A percentile compares a stretch with the other conserved stretches of the same genome.
Conservation (phyloP, 2,329 filamentous ascomycete species). For the Atkinsonella texensis region DNA sequence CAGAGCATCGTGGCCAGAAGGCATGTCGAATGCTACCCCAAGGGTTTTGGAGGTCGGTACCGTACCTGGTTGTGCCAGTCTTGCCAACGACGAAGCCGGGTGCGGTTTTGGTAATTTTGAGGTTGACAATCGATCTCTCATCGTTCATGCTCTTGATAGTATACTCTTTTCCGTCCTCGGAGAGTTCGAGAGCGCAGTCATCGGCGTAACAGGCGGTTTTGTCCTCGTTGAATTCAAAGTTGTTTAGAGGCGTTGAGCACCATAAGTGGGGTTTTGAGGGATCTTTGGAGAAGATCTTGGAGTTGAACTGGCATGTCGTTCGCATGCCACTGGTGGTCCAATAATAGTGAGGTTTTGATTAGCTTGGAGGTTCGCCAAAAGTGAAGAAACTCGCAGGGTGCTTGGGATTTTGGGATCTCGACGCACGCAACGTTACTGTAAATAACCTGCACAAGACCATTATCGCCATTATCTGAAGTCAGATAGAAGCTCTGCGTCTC, state of each 20-base stretch:
- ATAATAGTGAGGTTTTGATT: not conserved
- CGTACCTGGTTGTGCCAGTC: conserved; percentile 73
- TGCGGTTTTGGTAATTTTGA: conserved; percentile 63
- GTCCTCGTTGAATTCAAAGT: conserved; percentile 75
- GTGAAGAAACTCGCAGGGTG: not conserved
- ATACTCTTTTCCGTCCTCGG: conserved; percentile 70
- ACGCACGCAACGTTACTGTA: conserved; percentile 93
- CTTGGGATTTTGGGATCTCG: not conserved
- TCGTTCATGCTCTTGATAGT: conserved; percentile 86
- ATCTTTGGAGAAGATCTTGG: conserved; percentile 76
- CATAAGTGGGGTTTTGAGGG: conserved; percentile 64
- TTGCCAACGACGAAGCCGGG: conserved; percentile 79
- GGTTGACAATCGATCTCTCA: conserved; percentile 67
- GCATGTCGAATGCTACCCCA: conserved; percentile 89
- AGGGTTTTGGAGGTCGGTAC: conserved; percentile 72
- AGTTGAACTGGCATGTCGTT: conserved; percentile 87
- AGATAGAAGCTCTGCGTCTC: conserved; percentile 96
- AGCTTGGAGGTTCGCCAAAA: not conserved
- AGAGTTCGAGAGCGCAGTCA: conserved; percentile 73
- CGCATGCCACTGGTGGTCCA: conserved; percentile 59
- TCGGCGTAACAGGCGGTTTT: conserved; percentile 77
- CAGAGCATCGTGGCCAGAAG: conserved; percentile 83
- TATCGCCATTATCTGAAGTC: conserved; percentile 61
- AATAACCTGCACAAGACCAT: conserved; percentile 80
- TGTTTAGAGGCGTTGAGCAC: conserved; percentile 67